Evolutionary conservation across 2,329 filamentous ascomycete genomes (phyloP), one percentile per base, ranked within the genome.

Genomic region (Talaromyces funiculosus): DNA sequence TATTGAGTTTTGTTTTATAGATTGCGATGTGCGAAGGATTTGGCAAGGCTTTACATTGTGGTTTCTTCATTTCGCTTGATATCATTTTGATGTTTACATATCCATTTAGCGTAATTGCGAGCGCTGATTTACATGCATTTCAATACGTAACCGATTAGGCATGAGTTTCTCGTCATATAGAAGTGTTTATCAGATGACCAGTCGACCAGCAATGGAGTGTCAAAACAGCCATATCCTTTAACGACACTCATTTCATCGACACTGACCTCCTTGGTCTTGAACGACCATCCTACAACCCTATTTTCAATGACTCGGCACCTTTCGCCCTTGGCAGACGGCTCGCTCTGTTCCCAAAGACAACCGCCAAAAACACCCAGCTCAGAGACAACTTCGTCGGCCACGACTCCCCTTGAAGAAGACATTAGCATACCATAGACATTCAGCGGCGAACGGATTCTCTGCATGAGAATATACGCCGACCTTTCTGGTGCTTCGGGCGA

Each of bases 201-300:
- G 42, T 60, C 57, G 49, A 73, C 60, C 51, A 76, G 62, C 2
- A 64, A 67, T 16, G 77, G 77, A 47, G 74, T 76, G 63, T 80
- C 78, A 67, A 80, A 80, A 57, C 75, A 78, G 3, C 78, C 77
- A 66, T 76, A 77, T 0, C 78, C 77, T 62, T 80, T 80, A 3
- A 78, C 74, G 31, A 80, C 77, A 63, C 74, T 79, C 76, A 80
- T 79, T 62, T 80, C 77, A 58, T 80, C 65, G 2, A 78, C 64
- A 22, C 69, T 64, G 0, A 64, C 63, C 57, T 72, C 67, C 63
- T 80, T 80, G 5, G 75, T 78, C 63, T 80, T 80, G 62, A 80
- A 77, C 4, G 72, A 75, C 76, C 77, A 80, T 0, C 75, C 74
- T 4, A 64, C 70, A 14, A 65, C 64, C 12, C 64, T 59, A 60